Base-by-base conservation (phyloP, 768 basidiomycete species). In the Macrocybe gigantea region DNA sequence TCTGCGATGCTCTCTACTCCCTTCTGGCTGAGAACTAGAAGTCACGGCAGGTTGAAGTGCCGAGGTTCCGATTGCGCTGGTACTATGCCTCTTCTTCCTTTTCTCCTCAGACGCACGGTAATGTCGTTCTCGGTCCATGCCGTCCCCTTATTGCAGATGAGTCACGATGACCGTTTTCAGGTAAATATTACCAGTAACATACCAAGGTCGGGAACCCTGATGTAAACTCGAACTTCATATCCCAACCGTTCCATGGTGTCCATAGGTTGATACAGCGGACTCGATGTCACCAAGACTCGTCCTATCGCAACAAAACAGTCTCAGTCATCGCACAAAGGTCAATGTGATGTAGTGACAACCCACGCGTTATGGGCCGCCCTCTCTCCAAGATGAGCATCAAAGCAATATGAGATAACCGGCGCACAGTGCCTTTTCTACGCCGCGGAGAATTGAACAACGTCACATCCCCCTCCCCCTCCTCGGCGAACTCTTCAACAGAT, bases 201-300 rank as follows among this genome's bases (percentile, higher is more conserved):
- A 69, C 72, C 82, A 1, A 72, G 65, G 60, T 86, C 85, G 5
- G 84, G 86, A 12, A 89, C 88, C 14, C 84, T 73, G 39, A 79
- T 74, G 55, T 79, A 85, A 10, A 90, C 73, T 46, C 79, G 73
- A 3, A 88, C 79, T 53, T 87, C 82, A 54, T 90, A 90, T 5
- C 85, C 89, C 37, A 93, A 68, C 44, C 79, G 74, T 55, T 82
- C 74, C 12, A 88, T 85, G 4, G 74, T 67, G 7, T 84, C 80
- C 73, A 93, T 82, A 8, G 85, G 79, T 61, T 93, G 92, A 63
- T 91, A 88, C 41, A 93, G 64, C 1, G 92, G 90, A 38, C 85
- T 88, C 9, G 86, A 89, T 0, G 89, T 81, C 32, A 86, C 90
- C 5, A 91, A 72, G 5, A 89, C 85, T 15, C 88, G 78, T 32